phyloP scores from a whole-genome alignment of 2,329 filamentous ascomycete species.

The Aspergillus bombycis region DNA sequence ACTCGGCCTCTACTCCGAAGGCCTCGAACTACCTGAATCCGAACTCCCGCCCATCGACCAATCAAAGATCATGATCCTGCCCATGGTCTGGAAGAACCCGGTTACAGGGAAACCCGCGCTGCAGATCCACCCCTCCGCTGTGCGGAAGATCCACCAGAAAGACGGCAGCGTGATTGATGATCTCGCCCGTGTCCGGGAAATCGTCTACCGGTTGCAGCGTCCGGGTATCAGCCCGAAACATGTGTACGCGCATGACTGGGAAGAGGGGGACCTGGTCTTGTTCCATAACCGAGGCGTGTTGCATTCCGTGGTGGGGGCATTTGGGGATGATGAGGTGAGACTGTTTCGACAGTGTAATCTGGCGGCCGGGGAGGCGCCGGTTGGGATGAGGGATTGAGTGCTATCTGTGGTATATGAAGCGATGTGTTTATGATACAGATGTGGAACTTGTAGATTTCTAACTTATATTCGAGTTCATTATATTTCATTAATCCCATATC shows the following conservation, averaged over 20 bases:
- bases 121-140: constrained; percentile 73
- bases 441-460: background rate
- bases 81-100: constrained; percentile 78
- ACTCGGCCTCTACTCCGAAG: constrained; percentile 71
- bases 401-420: background rate
- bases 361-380: constrained; percentile 47
- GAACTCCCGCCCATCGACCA: constrained; percentile 68
- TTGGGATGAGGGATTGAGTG: background rate
- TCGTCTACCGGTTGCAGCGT: constrained; percentile 72
- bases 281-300: constrained; percentile 78
- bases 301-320: constrained; percentile 75
- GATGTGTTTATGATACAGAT: constrained; percentile 1
- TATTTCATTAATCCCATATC: background rate
- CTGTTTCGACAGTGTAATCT: constrained; percentile 80
- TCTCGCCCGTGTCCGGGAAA: constrained; percentile 65
- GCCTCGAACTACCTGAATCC: constrained; percentile 60
- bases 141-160: constrained; percentile 68
- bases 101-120: constrained; percentile 69
- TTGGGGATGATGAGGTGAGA: constrained; percentile 71
- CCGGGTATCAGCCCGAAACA: constrained; percentile 69
- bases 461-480: background rate
- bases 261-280: constrained; percentile 73
- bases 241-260: constrained; percentile 77
- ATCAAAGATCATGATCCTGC: constrained; percentile 70
- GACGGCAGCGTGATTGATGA: constrained; percentile 73